Evolutionary conservation across 1,284 basidiomycete genomes (phyloP).

Genomic region (Boletus chippewaensis): DNA sequence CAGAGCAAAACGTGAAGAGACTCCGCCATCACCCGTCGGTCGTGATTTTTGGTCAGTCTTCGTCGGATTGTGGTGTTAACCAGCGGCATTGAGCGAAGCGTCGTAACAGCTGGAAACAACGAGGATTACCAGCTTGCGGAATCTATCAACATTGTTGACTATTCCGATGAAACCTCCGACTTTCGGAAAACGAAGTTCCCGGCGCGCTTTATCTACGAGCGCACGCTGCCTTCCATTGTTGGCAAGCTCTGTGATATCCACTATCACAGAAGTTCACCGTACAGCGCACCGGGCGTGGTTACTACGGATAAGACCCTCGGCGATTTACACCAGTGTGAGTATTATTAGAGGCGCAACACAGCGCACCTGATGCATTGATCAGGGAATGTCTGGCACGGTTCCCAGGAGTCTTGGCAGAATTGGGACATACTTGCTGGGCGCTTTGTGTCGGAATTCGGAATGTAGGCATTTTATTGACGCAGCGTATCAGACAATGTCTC

Average conservation of each 20-base stretch:
- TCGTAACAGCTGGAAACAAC: conserved; percentile 72
- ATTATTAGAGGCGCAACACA: not conserved
- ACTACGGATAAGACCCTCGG: conserved; percentile 74
- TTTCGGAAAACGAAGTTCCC: conserved; percentile 82
- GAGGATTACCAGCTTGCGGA: conserved; percentile 87
- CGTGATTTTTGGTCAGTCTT: conserved; percentile 68
- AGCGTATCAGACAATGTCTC: not conserved
- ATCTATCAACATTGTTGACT: conserved; percentile 69
- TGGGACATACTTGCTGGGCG: conserved; percentile 82
- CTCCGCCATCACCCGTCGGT: conserved; percentile 73
- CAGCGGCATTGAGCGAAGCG: conserved; percentile 3
- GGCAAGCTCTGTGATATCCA: conserved; percentile 55
- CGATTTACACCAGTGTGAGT: conserved; percentile 79
- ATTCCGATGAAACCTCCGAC: conserved; percentile 73
- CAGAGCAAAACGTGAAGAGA: conserved; percentile 66
- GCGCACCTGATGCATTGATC: not conserved
- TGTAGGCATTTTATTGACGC: conserved; percentile 42
- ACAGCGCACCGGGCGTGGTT: conserved; percentile 70
- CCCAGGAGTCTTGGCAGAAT: conserved; percentile 84
- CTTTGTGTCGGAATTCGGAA: conserved; percentile 87
- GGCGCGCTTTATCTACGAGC: conserved; percentile 82
- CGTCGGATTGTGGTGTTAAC: not conserved
- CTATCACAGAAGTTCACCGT: conserved; percentile 83
- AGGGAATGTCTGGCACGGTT: conserved; percentile 91
- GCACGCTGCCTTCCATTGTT: conserved; percentile 70